Base-by-base conservation (phyloP, 208 protist genomes). In the Crithidia brevicula region DNA sequence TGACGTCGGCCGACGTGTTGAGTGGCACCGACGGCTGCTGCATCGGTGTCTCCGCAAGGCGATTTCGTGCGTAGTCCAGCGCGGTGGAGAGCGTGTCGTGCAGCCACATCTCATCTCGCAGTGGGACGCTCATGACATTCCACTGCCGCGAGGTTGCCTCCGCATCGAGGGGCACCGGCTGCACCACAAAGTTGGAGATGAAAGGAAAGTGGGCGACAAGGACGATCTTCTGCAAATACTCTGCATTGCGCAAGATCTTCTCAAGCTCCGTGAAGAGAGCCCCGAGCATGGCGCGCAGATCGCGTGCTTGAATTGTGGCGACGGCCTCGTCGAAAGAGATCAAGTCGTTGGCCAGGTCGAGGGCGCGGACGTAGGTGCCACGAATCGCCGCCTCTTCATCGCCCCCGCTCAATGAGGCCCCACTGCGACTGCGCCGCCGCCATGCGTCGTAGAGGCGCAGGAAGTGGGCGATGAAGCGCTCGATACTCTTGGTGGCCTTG, bases 201-300 rank as follows among this genome's bases (percentile, higher is more conserved):
- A 96, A 96, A 3, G 91, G 88, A 67, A 84, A 96, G 45, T 87
- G 79, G 10, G 75, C 59, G 10, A 87, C 77, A 9, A 89, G 46
- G 36, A 94, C 70, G 11, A 90, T 74, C 63, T 86, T 83, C 36
- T 86, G 67, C 51, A 96, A 74, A 64, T 92, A 94, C 60, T 83
- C 81, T 18, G 81, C 85, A 56, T 96, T 96, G 27, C 91, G 83
- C 46, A 96, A 57, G 28, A 94, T 83, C 69, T 92, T 94, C 49
- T 92, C 85, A 10, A 96, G 67, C 72, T 94, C 86, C 18, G 72
- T 70, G 72, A 94, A 91, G 42, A 96, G 77, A 16, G 82, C 82
- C n/a, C 64, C 72, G 13, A 96, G 77, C 70, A 96, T 78, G 5
- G 81, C 60, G 25, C 79, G 80, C 47, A 96, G 68, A 28, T 89